Conservation (phyloP, 148 eudicot species). For the Amaranthus cruentus region DNA sequence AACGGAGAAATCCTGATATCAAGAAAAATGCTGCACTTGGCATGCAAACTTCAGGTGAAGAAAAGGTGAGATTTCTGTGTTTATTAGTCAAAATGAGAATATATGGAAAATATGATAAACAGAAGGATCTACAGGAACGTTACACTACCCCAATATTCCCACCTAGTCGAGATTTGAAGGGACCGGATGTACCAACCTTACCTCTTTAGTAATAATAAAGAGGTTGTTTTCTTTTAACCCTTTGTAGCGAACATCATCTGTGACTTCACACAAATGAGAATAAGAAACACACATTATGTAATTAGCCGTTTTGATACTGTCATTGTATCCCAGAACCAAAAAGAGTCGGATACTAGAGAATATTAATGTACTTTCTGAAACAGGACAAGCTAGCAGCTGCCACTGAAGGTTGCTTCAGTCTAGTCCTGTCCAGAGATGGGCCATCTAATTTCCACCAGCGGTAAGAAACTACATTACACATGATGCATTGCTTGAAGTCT, state of each 20-base stretch:
- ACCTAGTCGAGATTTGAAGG: not conserved
- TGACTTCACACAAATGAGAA: too few relatives aligned
- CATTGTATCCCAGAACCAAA: not conserved
- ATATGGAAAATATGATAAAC: not conserved
- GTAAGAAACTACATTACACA: constrained; percentile 16
- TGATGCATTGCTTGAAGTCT: not conserved
- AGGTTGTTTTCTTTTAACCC: too few relatives aligned
- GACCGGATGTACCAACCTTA: too few relatives aligned
- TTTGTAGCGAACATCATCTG: too few relatives aligned
- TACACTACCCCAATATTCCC: not conserved
- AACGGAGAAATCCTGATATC: constrained; percentile 30
- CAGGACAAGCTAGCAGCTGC: constrained; percentile 23
- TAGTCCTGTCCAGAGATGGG: constrained; percentile 14
- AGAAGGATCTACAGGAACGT: not conserved
- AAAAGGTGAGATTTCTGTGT: constrained; percentile 7
- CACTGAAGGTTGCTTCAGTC: constrained; percentile 24
- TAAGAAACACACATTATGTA: not conserved
- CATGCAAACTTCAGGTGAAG: constrained; percentile 11
- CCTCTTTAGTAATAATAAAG: too few relatives aligned
- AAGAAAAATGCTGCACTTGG: constrained; percentile 18
- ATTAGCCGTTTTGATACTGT: not conserved
- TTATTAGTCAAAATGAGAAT: not conserved
- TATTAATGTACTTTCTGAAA: not conserved
- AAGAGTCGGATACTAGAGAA: too few relatives aligned
- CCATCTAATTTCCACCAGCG: constrained; percentile 29